Evolutionary conservation across 2,329 filamentous ascomycete species (phyloP).

Genomic region (Leptographium lundbergii): DNA sequence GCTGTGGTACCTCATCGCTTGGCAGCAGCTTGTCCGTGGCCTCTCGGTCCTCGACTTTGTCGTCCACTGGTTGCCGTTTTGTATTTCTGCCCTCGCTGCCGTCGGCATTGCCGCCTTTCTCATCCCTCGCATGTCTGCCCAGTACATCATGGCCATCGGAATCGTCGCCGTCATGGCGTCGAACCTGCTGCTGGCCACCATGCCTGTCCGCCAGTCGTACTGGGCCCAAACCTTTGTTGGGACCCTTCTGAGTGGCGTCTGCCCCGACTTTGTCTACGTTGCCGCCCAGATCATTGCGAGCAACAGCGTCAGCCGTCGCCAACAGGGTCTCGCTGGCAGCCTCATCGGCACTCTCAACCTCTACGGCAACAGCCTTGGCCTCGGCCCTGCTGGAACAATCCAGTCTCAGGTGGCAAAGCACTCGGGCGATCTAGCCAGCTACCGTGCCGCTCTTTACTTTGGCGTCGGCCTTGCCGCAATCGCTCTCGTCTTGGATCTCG

Average conservation of each 20-base stretch:
- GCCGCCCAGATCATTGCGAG: conserved; percentile 41
- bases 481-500: conserved; percentile 21
- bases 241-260: conserved; percentile 20
- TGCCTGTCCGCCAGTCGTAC: conserved; percentile 30
- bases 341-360: conserved; percentile 29
- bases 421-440: conserved; percentile 18
- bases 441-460: conserved; percentile 28
- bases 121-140: conserved; percentile 31
- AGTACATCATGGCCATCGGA: conserved; percentile 34
- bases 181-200: conserved; percentile 27
- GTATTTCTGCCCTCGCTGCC: conserved; percentile 23
- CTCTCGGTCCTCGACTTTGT: conserved; percentile 26
- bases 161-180: conserved; percentile 17
- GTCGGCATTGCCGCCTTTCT: conserved; percentile 31
- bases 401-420: conserved; percentile 16
- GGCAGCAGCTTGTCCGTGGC: conserved; percentile 24
- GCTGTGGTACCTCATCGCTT: conserved; percentile 12
- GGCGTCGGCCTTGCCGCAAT: conserved; percentile 22
- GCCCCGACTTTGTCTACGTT: conserved; percentile 36
- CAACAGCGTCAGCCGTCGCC: conserved; percentile 30
- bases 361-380: conserved; percentile 19
- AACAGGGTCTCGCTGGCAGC: conserved; percentile 38
- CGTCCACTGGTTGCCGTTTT: conserved; percentile 27
- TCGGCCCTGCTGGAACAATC: conserved; percentile 22
- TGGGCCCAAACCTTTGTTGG: conserved; percentile 31